A percentile compares a stretch with the other conserved stretches of the same genome.
Evolutionary conservation across 805 yeast species (phyloP).

Genomic region (Groenewaldozyma tartarivorans): DNA sequence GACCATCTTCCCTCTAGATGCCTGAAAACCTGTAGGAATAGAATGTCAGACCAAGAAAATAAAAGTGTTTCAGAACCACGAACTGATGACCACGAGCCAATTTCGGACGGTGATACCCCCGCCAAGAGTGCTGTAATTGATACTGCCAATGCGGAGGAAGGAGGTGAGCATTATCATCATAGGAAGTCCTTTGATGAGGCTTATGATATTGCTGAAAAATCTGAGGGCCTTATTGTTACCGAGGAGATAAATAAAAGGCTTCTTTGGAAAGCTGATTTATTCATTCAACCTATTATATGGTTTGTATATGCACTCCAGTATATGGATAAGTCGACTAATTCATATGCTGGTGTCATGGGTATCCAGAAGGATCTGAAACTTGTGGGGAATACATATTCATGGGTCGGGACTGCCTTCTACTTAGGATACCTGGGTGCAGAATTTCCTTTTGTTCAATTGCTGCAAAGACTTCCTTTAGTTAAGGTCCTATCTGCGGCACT

Average conservation of each 20-base stretch:
- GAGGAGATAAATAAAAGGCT: background rate
- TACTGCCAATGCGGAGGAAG: too few species aligned
- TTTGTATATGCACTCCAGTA: conserved; percentile 43
- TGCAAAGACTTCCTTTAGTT: conserved; percentile 47
- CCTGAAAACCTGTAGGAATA: too few species aligned
- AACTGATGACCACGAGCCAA: too few species aligned
- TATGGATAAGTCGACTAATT: conserved; percentile 49
- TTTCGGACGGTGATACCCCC: too few species aligned
- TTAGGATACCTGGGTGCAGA: conserved; percentile 56
- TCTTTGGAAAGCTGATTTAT: conserved; percentile 33
- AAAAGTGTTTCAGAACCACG: too few species aligned
- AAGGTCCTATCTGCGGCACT: conserved; percentile 8
- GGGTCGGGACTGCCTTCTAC: conserved; percentile 54
- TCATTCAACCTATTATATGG: conserved; percentile 42
- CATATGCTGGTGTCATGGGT: conserved; percentile 47
- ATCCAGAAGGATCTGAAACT: conserved; percentile 36
- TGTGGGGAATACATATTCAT: conserved; percentile 32
- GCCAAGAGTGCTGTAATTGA: too few species aligned
- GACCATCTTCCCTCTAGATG: too few species aligned
- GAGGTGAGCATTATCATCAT: too few species aligned
- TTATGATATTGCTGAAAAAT: background rate
- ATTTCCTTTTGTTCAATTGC: conserved; percentile 35
- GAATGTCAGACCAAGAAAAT: too few species aligned
- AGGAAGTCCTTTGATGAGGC: background rate
- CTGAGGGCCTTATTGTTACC: background rate